A percentile compares a stretch with the other conserved stretches of the same genome.
Conservation (phyloP, 2,329 filamentous ascomycete species). For the Botrytis pseudocinerea region DNA sequence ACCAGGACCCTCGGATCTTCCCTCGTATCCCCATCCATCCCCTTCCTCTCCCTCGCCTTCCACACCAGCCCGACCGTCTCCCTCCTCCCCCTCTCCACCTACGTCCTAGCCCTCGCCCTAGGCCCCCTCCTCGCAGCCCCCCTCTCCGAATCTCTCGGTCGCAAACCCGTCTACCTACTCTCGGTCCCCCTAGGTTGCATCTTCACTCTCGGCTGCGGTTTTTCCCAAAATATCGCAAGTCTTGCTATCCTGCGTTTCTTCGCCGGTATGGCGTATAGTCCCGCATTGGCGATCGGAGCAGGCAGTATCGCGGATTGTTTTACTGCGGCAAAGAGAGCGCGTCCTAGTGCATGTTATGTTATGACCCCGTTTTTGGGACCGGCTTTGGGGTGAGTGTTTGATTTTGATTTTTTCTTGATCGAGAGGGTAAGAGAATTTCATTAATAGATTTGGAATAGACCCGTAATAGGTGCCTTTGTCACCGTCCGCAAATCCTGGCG, state of each 20-base stretch:
- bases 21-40: background rate
- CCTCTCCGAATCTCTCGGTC: conserved; percentile 59
- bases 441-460: conserved; percentile 27
- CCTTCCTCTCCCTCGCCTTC: background rate
- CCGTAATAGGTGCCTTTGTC: conserved; percentile 47
- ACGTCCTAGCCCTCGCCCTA: conserved; percentile 63
- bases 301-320: conserved; percentile 55
- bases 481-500: conserved; percentile 50
- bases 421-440: background rate
- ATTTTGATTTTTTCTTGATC: background rate
- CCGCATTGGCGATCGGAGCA: conserved; percentile 45
- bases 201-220: conserved; percentile 62
- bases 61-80: conserved; percentile 1
- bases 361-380: conserved; percentile 54
- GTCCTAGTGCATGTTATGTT: conserved; percentile 49
- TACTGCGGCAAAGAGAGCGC: conserved; percentile 45
- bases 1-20: background rate
- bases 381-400: conserved; percentile 48
- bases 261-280: conserved; percentile 48
- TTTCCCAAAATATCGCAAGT: conserved; percentile 52
- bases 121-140: conserved; percentile 62
- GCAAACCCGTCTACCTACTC: conserved; percentile 45
- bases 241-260: conserved; percentile 51
- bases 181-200: conserved; percentile 54
- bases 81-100: conserved; percentile 29